Percentiles rank a stretch among this genome's conserved stretches.
Conservation (phyloP, 2,329 filamentous ascomycete genomes). For the Cercospora janseana region DNA sequence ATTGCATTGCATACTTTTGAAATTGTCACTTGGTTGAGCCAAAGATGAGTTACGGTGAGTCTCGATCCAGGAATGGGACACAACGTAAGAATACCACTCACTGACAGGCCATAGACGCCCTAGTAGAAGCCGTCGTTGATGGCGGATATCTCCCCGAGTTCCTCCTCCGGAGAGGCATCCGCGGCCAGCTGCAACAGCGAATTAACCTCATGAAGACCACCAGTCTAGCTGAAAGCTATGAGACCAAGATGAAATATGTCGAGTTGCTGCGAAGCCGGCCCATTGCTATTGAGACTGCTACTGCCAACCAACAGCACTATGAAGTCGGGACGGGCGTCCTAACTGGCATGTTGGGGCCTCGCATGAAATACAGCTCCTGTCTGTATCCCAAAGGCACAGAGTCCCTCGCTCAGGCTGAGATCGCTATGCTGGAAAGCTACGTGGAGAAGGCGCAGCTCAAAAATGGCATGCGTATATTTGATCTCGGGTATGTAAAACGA, state of each 20-base stretch:
- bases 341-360: constrained; percentile 59
- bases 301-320: constrained; percentile 69
- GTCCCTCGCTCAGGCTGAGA: constrained; percentile 64
- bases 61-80: background rate
- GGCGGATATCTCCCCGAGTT: constrained; percentile 62
- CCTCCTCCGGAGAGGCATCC: constrained; percentile 64
- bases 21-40: background rate
- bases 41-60: constrained; percentile 1
- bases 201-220: constrained; percentile 55
- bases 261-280: constrained; percentile 57
- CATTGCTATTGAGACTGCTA: constrained; percentile 66
- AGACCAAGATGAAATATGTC: constrained; percentile 64
- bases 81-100: background rate
- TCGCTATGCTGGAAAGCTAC: constrained; percentile 64
- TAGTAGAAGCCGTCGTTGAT: constrained; percentile 60
- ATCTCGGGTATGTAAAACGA: constrained; percentile 53
- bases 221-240: constrained; percentile 54
- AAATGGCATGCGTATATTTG: constrained; percentile 62
- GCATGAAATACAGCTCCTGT: constrained; percentile 72
- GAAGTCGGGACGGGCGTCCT: constrained; percentile 68
- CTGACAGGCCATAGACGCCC: constrained; percentile 30
- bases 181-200: constrained; percentile 63
- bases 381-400: constrained; percentile 62
- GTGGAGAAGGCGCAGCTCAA: constrained; percentile 58
- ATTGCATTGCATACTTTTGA: background rate